Evolutionary conservation across 2,329 filamentous ascomycete species (phyloP).

Genomic region (Pseudocercospora cruenta): DNA sequence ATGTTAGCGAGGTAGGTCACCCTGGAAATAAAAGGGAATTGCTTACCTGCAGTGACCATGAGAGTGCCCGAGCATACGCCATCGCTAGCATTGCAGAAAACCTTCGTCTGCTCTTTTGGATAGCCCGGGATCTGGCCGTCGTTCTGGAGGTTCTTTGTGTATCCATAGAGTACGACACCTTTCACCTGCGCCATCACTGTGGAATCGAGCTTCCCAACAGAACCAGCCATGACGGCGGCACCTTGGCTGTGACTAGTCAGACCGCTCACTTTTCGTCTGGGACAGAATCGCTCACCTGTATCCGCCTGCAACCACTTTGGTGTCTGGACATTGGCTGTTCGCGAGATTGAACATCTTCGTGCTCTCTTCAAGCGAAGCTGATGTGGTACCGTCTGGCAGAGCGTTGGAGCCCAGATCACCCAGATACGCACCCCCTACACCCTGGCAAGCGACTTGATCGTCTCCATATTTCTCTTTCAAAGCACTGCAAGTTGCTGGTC

Average conservation of each 20-base stretch:
- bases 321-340: slow-evolving; percentile 33
- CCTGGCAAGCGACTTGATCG: slow-evolving; percentile 33
- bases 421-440: slow-evolving; percentile 32
- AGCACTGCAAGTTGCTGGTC: slow-evolving; percentile 32
- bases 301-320: slow-evolving; percentile 33
- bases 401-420: slow-evolving; percentile 29
- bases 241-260: slow-evolving; percentile 40
- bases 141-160: slow-evolving; percentile 46
- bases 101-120: slow-evolving; percentile 38
- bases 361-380: slow-evolving; percentile 28
- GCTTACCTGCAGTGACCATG: slow-evolving; percentile 34
- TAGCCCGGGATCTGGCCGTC: slow-evolving; percentile 41
- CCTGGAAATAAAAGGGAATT: background rate
- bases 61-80: slow-evolving; percentile 42
- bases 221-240: slow-evolving; percentile 43
- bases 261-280: background rate
- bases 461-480: slow-evolving; percentile 28
- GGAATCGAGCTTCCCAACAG: slow-evolving; percentile 37
- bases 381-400: slow-evolving; percentile 28
- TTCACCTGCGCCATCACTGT: slow-evolving; percentile 39
- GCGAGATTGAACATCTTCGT: slow-evolving; percentile 32
- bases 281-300: slow-evolving; percentile 27
- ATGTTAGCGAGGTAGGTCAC: background rate
- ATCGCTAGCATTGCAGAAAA: slow-evolving; percentile 42
- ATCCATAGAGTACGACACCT: slow-evolving; percentile 46